Evolutionary conservation across 108 stramenopile genomes (phyloP).

Genomic region (Mediolabrus comicus): DNA sequence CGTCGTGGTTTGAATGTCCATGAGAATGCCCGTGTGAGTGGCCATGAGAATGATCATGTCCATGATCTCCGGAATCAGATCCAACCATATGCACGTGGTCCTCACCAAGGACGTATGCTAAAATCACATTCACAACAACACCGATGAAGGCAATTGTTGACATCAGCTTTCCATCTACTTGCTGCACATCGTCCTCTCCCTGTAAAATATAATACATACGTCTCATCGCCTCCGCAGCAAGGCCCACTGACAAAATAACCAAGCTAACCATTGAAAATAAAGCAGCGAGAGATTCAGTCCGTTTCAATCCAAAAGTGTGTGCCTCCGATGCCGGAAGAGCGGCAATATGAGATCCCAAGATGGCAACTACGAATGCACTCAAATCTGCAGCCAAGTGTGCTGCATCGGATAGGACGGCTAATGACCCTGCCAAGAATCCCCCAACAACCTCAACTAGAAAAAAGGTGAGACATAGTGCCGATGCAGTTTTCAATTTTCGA

Average conservation of each 20-base stretch:
- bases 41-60: constrained; percentile 44
- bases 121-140: constrained; percentile 86
- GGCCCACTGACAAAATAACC: constrained; percentile 66
- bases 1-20: constrained; percentile 41
- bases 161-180: constrained; percentile 93
- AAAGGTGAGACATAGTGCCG: constrained; percentile 60
- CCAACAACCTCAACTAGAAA: constrained; percentile 81
- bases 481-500: constrained; percentile 63
- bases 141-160: constrained; percentile 83
- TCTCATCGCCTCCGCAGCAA: constrained; percentile 77
- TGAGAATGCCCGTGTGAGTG: constrained; percentile 45
- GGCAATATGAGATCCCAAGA: constrained; percentile 81
- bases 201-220: constrained; percentile 49
- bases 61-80: constrained; percentile 11
- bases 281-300: constrained; percentile 93
- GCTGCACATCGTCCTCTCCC: constrained; percentile 26
- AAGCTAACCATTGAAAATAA: constrained; percentile 84
- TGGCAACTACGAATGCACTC: constrained; percentile 74
- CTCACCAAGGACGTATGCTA: constrained; percentile 83
- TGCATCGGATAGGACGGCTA: constrained; percentile 87
- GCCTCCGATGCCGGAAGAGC: constrained; percentile 71
- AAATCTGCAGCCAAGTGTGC: constrained; percentile 86
- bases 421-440: constrained; percentile 65
- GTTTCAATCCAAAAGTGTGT: constrained; percentile 87
- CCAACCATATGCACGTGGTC: constrained; percentile 82